Base-by-base conservation (phyloP, 345 rosid genomes). In the Triadica sebifera region DNA sequence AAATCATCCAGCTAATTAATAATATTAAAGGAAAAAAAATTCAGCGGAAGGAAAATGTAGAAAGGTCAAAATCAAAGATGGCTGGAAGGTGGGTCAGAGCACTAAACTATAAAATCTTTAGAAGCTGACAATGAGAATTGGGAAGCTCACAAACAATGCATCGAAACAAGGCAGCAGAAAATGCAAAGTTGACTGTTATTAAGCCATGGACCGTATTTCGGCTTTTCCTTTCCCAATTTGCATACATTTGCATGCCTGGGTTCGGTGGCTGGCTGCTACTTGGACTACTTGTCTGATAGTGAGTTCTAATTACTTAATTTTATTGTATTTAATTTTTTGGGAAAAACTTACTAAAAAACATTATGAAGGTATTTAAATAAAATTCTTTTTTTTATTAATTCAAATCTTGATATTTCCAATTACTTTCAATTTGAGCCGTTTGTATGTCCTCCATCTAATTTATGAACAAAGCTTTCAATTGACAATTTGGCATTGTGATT, bases 11-110 rank as follows among this genome's bases (percentile, higher is more conserved):
- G 20, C 15, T n/a, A 52, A 51, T 15, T 52, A 13, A 15, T 13
- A 16, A 2, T 1, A 52, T 16, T 4, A 0, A 52, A 13, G 15
- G 19, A 0, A 15, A 15, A 8, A 52, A 52, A 52, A 12, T 13
- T 52, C 41, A 34, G 3, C 7, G 7, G 43, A 15, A 10, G 67
- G 10, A 39, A 10, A 5, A 6, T 12, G 10, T 8, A 15, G 55
- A 3, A 0, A 74, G 61, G 77, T 80, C 83, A 74, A 74, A 62
- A 74, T 55, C 64, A 56, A 25, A 46, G 45, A 59, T 2, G 76
- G 76, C 10, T 22, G 77, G 71, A 74, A 17, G 12, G 72, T 49
- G 73, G 78, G 72, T 46, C 71, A 47, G 13, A 20, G 8, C 69
- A 38, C 53, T 2, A 25, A 50, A 55, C 39, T 17, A 15, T n/a